Conservation (phyloP, 306 rosid genomes). For the Carpinus fangiana region DNA sequence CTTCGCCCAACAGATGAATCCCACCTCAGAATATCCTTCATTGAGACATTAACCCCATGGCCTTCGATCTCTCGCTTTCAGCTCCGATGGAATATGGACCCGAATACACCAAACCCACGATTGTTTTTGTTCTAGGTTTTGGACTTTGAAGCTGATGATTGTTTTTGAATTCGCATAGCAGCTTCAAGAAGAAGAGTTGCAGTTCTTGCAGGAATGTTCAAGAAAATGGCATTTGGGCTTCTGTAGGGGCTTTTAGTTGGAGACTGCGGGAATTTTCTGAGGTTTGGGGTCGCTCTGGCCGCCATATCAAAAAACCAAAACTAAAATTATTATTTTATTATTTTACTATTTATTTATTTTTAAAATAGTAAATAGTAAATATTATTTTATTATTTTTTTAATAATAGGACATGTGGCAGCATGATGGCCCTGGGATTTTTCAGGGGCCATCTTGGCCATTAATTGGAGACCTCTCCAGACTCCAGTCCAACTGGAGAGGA, state of each 20-base stretch:
- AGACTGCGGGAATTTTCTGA: conserved; percentile 66
- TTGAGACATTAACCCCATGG: conserved; percentile 26
- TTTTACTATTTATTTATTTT: too few species aligned
- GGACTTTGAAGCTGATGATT: conserved; percentile 39
- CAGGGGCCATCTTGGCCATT: too few species aligned
- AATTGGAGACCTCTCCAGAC: too few species aligned
- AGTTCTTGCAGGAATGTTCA: conserved; percentile 70
- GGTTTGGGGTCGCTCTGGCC: too few species aligned
- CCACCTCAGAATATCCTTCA: conserved; percentile 42
- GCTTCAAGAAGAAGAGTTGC: conserved; percentile 83
- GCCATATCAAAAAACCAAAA: too few species aligned
- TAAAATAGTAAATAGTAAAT: too few species aligned
- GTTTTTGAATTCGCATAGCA: conserved; percentile 72
- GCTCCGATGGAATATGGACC: conserved; percentile 51
- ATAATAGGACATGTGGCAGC: too few species aligned
- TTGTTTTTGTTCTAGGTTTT: conserved; percentile 37
- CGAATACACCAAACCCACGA: conserved; percentile 51
- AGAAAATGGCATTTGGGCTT: conserved; percentile 61
- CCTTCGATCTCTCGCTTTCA: conserved; percentile 37
- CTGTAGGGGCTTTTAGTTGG: conserved; percentile 49
- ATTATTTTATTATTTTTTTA: too few species aligned
- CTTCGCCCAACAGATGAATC: conserved; percentile 40
- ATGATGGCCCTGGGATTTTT: too few species aligned
- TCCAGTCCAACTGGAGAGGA: too few species aligned
- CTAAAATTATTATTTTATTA: too few species aligned